A percentile compares a stretch with the other conserved stretches of the same genome.
Conservation (phyloP, 2,329 filamentous ascomycete species). For the Penicillium polonicum region DNA sequence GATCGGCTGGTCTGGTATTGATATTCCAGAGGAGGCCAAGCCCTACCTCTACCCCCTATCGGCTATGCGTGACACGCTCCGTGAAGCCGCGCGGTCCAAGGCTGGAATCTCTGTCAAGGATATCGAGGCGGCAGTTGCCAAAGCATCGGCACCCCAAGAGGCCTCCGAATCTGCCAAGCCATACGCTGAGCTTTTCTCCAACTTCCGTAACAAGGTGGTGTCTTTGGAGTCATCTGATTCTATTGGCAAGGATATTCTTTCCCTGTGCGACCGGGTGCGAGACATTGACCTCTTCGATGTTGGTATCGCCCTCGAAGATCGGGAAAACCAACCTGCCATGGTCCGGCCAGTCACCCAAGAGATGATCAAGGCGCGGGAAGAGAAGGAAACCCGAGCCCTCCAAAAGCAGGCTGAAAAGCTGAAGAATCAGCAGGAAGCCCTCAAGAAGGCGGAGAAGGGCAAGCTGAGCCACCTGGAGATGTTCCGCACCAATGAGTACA, state of each 20-base stretch:
- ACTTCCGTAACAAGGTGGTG: slow-evolving; percentile 42
- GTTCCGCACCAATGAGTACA: slow-evolving; percentile 63
- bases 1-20: slow-evolving; percentile 66
- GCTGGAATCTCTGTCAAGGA: slow-evolving; percentile 41
- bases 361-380: slow-evolving; percentile 55
- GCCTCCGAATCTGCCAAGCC: slow-evolving; percentile 36
- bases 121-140: slow-evolving; percentile 41
- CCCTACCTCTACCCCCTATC: slow-evolving; percentile 61
- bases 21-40: slow-evolving; percentile 60
- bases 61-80: slow-evolving; percentile 57
- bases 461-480: slow-evolving; percentile 58
- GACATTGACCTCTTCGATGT: slow-evolving; percentile 78
- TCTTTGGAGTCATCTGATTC: slow-evolving; percentile 47
- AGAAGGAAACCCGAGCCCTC: slow-evolving; percentile 51
- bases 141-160: slow-evolving; percentile 24
- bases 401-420: slow-evolving; percentile 59
- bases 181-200: slow-evolving; percentile 50
- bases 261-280: slow-evolving; percentile 75
- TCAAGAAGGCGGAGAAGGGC: slow-evolving; percentile 54
- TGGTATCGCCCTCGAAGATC: slow-evolving; percentile 85
- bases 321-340: slow-evolving; percentile 66
- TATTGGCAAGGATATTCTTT: slow-evolving; percentile 69
- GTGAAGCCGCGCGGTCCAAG: slow-evolving; percentile 55
- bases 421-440: slow-evolving; percentile 54
- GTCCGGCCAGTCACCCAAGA: slow-evolving; percentile 65